These are phyloP conservation scores for Saturnispora besseyi DNA, from an alignment of 805 yeast species.

Conservation along the genomic window DNA sequence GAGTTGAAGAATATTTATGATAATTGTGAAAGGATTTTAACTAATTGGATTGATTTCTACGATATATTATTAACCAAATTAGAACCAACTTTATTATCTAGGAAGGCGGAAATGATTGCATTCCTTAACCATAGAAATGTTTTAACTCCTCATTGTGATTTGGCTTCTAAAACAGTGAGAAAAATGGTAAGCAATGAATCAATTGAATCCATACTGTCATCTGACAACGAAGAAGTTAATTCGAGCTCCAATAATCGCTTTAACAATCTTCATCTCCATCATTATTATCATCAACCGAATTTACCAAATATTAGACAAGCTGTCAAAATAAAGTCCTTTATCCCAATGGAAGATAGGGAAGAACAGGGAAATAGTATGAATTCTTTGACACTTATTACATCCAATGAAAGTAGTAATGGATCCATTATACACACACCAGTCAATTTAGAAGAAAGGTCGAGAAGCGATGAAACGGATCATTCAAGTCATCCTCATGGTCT, in stretches of 20 bases:
- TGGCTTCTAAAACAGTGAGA: neutral
- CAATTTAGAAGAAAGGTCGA: neutral
- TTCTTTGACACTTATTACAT: neutral
- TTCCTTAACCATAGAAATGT: constrained; percentile 14
- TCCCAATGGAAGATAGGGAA: neutral
- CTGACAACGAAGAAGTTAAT: constrained; percentile 3
- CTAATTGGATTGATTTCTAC: constrained; percentile 22
- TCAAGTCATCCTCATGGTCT: neutral
- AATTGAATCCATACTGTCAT: constrained; percentile 2
- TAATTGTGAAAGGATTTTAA: constrained; percentile 22
- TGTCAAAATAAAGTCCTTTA: neutral
- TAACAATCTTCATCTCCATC: neutral
- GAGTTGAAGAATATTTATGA: constrained; percentile 17
- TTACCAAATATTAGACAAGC: neutral
- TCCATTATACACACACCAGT: constrained; percentile 5
- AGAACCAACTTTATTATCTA: constrained; percentile 7
- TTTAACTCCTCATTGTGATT: neutral
- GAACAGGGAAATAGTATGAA: neutral
- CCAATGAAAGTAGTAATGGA: neutral
- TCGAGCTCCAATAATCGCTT: neutral
- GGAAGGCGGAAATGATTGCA: constrained; percentile 8
- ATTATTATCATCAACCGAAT: neutral
- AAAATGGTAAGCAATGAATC: constrained; percentile 3
- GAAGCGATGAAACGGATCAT: neutral
- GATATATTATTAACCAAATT: constrained; percentile 11